Conservation (phyloP, 108 stramenopile genomes). For the Ochromonas danica region DNA sequence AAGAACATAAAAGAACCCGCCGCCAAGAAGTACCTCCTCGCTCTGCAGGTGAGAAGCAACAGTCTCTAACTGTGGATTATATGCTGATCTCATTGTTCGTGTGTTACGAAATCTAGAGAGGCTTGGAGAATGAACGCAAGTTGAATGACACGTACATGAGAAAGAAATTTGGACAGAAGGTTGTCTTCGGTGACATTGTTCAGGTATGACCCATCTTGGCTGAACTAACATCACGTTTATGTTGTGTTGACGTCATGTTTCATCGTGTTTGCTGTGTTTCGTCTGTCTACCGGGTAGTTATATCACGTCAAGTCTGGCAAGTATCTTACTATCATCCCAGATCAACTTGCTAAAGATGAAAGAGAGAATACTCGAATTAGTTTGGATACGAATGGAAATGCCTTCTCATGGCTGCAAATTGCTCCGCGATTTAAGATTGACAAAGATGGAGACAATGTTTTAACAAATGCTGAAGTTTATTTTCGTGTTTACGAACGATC, state of each 20-base stretch:
- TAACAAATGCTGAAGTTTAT: slow-evolving; percentile 35
- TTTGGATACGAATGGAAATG: slow-evolving; percentile 23
- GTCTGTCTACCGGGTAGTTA: slow-evolving; percentile 2
- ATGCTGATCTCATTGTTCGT: too few species aligned
- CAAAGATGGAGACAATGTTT: slow-evolving; percentile 39
- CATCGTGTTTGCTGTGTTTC: neutral
- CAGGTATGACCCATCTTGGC: slow-evolving; percentile 38
- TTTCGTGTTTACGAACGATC: slow-evolving; percentile 35
- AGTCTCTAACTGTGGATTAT: too few species aligned
- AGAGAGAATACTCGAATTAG: slow-evolving; percentile 37
- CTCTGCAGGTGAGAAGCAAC: slow-evolving; percentile 38
- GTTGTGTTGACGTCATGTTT: neutral
- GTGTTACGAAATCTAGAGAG: too few species aligned
- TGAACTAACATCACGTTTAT: too few species aligned
- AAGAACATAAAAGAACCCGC: neutral
- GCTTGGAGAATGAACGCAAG: slow-evolving; percentile 39
- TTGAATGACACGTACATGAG: slow-evolving; percentile 44
- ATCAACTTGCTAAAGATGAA: slow-evolving; percentile 33
- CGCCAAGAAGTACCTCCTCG: neutral
- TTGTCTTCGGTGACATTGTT: slow-evolving; percentile 37
- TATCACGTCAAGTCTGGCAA: slow-evolving; percentile 41
- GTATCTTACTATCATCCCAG: slow-evolving; percentile 29
- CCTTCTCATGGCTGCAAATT: slow-evolving; percentile 38
- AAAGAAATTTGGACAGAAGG: slow-evolving; percentile 30
- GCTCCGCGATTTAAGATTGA: slow-evolving; percentile 45